Evolutionary conservation across 2,329 filamentous ascomycete species (phyloP).

Genomic region (Stylonectria norvegica): DNA sequence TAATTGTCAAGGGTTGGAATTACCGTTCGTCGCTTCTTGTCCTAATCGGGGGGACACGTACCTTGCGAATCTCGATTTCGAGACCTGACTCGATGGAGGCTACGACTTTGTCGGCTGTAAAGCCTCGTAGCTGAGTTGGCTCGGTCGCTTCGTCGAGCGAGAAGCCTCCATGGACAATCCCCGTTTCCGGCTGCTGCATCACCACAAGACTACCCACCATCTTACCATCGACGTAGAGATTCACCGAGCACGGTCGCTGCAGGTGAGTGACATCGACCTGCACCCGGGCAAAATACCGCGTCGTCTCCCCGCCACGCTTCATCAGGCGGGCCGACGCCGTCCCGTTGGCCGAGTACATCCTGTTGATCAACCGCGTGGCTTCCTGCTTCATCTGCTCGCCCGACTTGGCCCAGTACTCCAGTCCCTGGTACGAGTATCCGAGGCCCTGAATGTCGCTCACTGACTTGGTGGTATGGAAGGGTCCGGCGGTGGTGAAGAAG

Average conservation of each 20-base stretch:
- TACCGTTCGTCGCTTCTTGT: neutral
- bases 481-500: conserved; percentile 41
- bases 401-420: conserved; percentile 35
- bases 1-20: neutral
- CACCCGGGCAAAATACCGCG: conserved; percentile 36
- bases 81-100: conserved; percentile 26
- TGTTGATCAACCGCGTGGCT: conserved; percentile 33
- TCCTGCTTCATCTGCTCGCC: conserved; percentile 28
- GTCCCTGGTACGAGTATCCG: conserved; percentile 40
- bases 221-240: conserved; percentile 33
- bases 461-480: conserved; percentile 41
- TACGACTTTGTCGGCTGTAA: conserved; percentile 21
- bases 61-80: conserved; percentile 34
- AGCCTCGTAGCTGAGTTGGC: conserved; percentile 44
- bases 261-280: conserved; percentile 34
- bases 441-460: conserved; percentile 32
- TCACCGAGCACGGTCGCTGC: conserved; percentile 34
- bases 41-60: conserved; percentile 11
- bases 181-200: conserved; percentile 34
- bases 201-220: conserved; percentile 34
- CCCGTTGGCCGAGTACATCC: conserved; percentile 25
- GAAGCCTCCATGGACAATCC: conserved; percentile 32
- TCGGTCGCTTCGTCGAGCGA: conserved; percentile 63
- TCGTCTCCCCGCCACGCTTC: conserved; percentile 13
- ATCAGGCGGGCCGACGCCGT: conserved; percentile 4